Evolutionary conservation across 805 yeast species (phyloP), one percentile per base, ranked within the genome.

Genomic region (Yamadazyma endophytica): DNA sequence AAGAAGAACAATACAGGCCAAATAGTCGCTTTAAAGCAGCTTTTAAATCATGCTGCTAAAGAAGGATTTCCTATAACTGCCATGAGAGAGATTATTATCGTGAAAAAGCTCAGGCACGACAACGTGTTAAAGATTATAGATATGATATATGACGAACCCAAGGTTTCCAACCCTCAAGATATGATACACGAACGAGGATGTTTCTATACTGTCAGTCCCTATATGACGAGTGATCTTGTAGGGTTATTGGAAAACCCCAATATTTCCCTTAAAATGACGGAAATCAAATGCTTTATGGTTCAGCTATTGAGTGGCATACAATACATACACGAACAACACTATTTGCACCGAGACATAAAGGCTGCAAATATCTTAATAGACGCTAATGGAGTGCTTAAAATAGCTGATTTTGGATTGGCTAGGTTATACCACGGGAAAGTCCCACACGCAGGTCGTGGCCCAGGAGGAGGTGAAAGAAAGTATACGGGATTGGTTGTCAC

Each of bases 391-490:
- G 62, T 76, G 6, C 66, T 94, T 22, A 90, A 90, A 49, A 76
- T 92, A 28, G 98, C 96, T 2, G 99, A 92, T 60, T 94, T 92
- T 55, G 98, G 99, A 1, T 65, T 92, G 21, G 97, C 97, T 2
- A 68, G 97, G 40, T 54, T 68, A 13, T 84, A 77, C 52, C 72
- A 68, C 35, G 94, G 88, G 1, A 54, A 62, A 3, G 61, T 68
- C 1, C 94, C 94, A 1, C 64, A 62, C 9, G 39, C 59, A 3
- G 70, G 67, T 3, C 52, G 51, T 27, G 80, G 80, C 0, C 79
- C 79, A 0, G 79, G 80, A 3, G 79, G 79, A 3, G 79, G 79
- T 0, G 64, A 59, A 31, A 52, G 68, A 29, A 62, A 62, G 13
- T 75, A 75, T 44, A 75, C 81, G 0, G 79, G 75, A 1, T 49